Evolutionary conservation across 2,329 filamentous ascomycete genomes (phyloP), one percentile per base, ranked within the genome.

Genomic region (Clarireedia homoeocarpa): DNA sequence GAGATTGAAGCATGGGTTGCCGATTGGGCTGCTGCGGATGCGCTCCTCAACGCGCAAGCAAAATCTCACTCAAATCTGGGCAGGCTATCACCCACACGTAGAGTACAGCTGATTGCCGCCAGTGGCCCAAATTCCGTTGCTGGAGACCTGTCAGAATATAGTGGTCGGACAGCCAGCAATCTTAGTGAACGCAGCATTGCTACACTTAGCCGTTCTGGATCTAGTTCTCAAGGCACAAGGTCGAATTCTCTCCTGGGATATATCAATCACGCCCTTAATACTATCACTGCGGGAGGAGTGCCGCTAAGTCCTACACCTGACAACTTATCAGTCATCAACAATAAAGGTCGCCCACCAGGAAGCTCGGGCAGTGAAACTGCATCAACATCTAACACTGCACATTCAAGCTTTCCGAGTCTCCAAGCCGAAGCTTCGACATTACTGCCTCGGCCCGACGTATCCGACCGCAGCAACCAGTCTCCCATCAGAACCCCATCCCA

Each of bases 1-100:
- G 68, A 71, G 46, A 65, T 70, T 12, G 62, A 68, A 38, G 64
- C 69, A 64, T 71, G 69, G 69, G 65, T 70, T n/a, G 58, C 63
- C 6, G 69, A 71, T 52, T 71, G 69, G 69, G 69, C 67, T 1
- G 66, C 65, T 6, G 69, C 68, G 15, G 67, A 69, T 59, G 63
- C 65, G 6, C 57, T 69, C 3, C 57, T 70, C 26, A 63, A 62
- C 20, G 60, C 66, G 5, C 67, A 68, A 57, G 58, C 61, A 10
- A 59, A 58, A n/a, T 58, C 58, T 14, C 63, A 67, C 39, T 69
- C 68, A 6, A 57, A 56, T 15, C 55, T 62, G 10, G 67, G 68
- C 6, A 61, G 67, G 20, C 50, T 64, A 15, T 70, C 67, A n/a
- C 69, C 68, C 4, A 65, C 62, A 3, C 63, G 66, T 27, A 58